Evolutionary conservation across 345 rosid genomes (phyloP).

Genomic region (Anacardium occidentale): DNA sequence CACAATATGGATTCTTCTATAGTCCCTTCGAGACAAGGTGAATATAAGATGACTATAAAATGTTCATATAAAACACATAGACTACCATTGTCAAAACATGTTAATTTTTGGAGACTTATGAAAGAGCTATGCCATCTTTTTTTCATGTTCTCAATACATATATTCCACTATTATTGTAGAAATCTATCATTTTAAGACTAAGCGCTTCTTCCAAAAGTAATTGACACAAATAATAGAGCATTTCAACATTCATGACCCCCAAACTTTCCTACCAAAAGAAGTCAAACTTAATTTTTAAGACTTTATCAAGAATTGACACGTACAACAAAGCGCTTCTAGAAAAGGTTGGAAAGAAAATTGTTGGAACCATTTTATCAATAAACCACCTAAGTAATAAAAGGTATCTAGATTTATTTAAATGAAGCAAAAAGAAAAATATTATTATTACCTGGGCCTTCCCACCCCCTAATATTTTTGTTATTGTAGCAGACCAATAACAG

Average conservation of each 20-base stretch:
- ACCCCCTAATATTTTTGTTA: slow-evolving; percentile 34
- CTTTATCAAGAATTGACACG: background rate
- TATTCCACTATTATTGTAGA: background rate
- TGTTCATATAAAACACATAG: background rate
- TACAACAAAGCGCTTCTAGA: background rate
- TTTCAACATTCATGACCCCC: background rate
- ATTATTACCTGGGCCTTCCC: slow-evolving; percentile 43
- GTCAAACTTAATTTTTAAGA: background rate
- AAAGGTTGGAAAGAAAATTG: background rate
- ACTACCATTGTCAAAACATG: too few relatives aligned
- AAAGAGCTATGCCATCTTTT: background rate
- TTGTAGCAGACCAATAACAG: slow-evolving; percentile 61
- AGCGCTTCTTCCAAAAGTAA: background rate
- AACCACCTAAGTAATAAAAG: background rate
- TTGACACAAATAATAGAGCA: background rate
- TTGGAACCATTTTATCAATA: background rate
- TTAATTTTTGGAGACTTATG: too few relatives aligned
- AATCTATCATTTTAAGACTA: background rate
- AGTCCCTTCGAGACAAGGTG: background rate
- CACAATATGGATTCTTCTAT: background rate
- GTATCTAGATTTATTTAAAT: background rate
- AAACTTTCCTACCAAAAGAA: background rate
- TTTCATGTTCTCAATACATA: background rate
- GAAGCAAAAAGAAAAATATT: background rate
- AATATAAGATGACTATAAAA: background rate